Percentiles rank a stretch among this genome's conserved stretches.
Evolutionary conservation across 2,329 filamentous ascomycete genomes (phyloP).

Genomic region (Claviceps sp.): DNA sequence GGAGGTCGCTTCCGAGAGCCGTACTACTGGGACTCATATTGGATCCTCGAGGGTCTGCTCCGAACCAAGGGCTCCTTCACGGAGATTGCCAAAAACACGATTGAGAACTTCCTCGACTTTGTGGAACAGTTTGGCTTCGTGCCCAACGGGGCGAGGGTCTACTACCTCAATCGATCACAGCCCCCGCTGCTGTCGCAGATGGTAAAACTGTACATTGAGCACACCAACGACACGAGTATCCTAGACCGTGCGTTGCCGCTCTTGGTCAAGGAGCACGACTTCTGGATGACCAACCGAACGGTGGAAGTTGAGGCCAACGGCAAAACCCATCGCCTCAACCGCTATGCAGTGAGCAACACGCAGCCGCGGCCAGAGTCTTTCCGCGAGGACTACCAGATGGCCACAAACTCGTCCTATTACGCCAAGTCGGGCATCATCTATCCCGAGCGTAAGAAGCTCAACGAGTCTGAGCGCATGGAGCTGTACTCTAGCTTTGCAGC

Average conservation of each 20-base stretch:
- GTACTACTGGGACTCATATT: conserved; percentile 61
- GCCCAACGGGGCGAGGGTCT: conserved; percentile 53
- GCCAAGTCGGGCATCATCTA: conserved; percentile 44
- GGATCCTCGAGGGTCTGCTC: conserved; percentile 53
- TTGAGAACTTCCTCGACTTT: conserved; percentile 57
- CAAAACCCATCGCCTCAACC: conserved; percentile 40
- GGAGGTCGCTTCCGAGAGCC: conserved; percentile 58
- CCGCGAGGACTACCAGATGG: conserved; percentile 50
- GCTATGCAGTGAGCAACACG: conserved; percentile 48
- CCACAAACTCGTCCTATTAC: conserved; percentile 52
- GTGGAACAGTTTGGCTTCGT: conserved; percentile 52
- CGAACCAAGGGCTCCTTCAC: conserved; percentile 51
- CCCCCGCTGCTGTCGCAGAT: conserved; percentile 53
- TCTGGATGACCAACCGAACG: conserved; percentile 48
- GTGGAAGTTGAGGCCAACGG: conserved; percentile 33
- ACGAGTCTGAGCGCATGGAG: conserved; percentile 33
- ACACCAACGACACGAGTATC: conserved; percentile 49
- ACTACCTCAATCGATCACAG: conserved; percentile 57
- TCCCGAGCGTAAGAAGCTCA: conserved; percentile 35
- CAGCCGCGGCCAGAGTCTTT: conserved; percentile 56
- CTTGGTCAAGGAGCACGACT: conserved; percentile 49
- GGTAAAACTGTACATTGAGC: conserved; percentile 49
- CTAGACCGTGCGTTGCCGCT: conserved; percentile 47
- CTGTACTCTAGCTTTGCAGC: conserved; percentile 51
- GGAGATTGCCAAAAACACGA: conserved; percentile 50